Evolutionary conservation across 108 stramenopile species (phyloP).

Genomic region (Skeletonema grethae): DNA sequence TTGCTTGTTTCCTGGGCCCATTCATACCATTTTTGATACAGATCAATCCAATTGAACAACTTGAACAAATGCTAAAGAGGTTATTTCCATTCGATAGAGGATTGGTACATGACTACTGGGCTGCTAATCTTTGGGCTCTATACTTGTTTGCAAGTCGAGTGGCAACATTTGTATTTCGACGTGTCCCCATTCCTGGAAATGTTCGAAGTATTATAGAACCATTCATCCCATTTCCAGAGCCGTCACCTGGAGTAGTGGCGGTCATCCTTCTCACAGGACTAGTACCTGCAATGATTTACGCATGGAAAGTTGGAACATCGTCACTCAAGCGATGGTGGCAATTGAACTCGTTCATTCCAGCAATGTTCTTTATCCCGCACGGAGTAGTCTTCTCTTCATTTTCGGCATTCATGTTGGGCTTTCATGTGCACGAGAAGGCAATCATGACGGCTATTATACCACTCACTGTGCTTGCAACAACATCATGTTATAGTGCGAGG

Average conservation of each 20-base stretch:
- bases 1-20: constrained; percentile 60
- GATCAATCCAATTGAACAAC: constrained; percentile 29
- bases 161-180: constrained; percentile 27
- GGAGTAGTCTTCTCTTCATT: constrained; percentile 65
- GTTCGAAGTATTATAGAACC: constrained; percentile 26
- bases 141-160: constrained; percentile 71
- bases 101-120: constrained; percentile 97
- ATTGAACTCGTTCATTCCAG: constrained; percentile 6
- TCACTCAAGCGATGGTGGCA: constrained; percentile 5
- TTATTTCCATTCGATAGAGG: constrained; percentile 97
- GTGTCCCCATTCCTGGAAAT: constrained; percentile 8
- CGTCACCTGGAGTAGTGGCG: constrained; percentile 62
- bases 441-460: constrained; percentile 87
- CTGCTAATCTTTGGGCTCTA: constrained; percentile 96
- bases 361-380: constrained; percentile 45
- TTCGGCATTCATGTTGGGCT: constrained; percentile 76
- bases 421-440: constrained; percentile 98
- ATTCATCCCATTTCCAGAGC: constrained; percentile 59
- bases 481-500: constrained; percentile 28
- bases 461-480: constrained; percentile 55
- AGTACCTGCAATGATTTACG: constrained; percentile 49
- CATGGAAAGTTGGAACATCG: constrained; percentile 42
- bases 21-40: constrained; percentile 68
- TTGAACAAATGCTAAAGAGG: constrained; percentile 76
- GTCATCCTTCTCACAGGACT: constrained; percentile 52